Evolutionary conservation across 257 asterid genomes (phyloP), one percentile per base, ranked within the genome.

Genomic region (Plantago ovata): DNA sequence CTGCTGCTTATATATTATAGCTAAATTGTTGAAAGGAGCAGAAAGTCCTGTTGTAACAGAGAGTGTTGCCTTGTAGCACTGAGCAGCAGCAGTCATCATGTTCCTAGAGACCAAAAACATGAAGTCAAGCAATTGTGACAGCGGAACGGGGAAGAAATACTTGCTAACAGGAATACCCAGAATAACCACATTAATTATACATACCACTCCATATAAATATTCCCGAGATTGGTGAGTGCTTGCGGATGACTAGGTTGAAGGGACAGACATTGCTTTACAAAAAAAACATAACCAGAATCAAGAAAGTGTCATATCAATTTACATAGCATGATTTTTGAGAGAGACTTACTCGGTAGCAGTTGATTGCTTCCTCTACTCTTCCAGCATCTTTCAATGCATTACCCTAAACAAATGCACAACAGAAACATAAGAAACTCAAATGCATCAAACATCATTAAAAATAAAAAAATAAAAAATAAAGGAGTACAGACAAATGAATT

Each of bases 161-260:
- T n/a, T 20, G 60, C 58, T 44, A 59, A 40, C 46, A 23, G 43
- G 43, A 9, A 38, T 56, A 10, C 53, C 52, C 9, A 51, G n/a
- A 41, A 51, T 47, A 21, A 50, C 24, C 49, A 45, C n/a, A 63
- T 16, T 28, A 20, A 55, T 18, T 50, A 24, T 54, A 61, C 85
- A 64, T 81, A 93, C 99, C 99, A 89, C 77, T 89, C 97, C 97
- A 93, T 89, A 46, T 93, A 93, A 61, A 93, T 84, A 77, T 89
- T 93, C 58, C 99, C 99, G 72, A 93, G 95, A 79, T 89, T 93
- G 38, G 97, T 84, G 36, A 86, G 95, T 24, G 99, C 99, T 75
- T 93, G 99, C 11, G 99, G 99, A 66, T 93, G 99, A 58, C 73
- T 89, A 42, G 97, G 93, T 69, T 89, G 97, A 71, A 93, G 86